These are phyloP conservation scores for Yamadazyma taylorii DNA, from an alignment of 1,139 yeast genomes.

Conservation along the genomic window DNA sequence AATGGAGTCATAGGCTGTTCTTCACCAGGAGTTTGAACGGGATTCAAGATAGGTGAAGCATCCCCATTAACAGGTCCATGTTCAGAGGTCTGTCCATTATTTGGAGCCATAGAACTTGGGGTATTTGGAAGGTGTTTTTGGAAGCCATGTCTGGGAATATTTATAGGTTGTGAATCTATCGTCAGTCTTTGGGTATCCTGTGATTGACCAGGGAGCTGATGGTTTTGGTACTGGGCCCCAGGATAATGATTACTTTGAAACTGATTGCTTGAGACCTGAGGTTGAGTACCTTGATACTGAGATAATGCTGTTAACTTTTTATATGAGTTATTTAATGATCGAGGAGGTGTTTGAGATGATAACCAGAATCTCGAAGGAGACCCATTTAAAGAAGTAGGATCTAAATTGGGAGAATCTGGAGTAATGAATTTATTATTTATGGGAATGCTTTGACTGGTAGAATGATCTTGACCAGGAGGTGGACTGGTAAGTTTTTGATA, in stretches of 20 bases:
- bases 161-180: slow-evolving; percentile 7
- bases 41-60: slow-evolving; percentile 38
- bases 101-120: too few species aligned
- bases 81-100: too few species aligned
- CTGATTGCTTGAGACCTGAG: too few species aligned
- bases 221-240: slow-evolving; percentile 2
- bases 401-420: slow-evolving; percentile 55
- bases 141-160: slow-evolving; percentile 3
- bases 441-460: slow-evolving; percentile 31
- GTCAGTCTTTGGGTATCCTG: slow-evolving; percentile 11
- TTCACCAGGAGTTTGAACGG: slow-evolving; percentile 46
- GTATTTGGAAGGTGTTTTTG: too few species aligned
- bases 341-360: slow-evolving; percentile 53
- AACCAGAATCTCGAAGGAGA: slow-evolving; percentile 59
- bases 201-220: not conserved
- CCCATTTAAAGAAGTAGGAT: slow-evolving; percentile 53
- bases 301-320: slow-evolving; percentile 19
- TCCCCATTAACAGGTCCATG: slow-evolving; percentile 20
- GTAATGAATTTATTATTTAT: slow-evolving; percentile 20
- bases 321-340: slow-evolving; percentile 26
- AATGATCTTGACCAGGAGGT: slow-evolving; percentile 20
- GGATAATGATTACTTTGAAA: too few species aligned
- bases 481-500: slow-evolving; percentile 34
- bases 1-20: slow-evolving; percentile 52
- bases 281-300: slow-evolving; percentile 4